These are phyloP conservation scores for Lipomyces spencermartinsiae DNA, from an alignment of 805 yeast species.

Conservation along the genomic window DNA sequence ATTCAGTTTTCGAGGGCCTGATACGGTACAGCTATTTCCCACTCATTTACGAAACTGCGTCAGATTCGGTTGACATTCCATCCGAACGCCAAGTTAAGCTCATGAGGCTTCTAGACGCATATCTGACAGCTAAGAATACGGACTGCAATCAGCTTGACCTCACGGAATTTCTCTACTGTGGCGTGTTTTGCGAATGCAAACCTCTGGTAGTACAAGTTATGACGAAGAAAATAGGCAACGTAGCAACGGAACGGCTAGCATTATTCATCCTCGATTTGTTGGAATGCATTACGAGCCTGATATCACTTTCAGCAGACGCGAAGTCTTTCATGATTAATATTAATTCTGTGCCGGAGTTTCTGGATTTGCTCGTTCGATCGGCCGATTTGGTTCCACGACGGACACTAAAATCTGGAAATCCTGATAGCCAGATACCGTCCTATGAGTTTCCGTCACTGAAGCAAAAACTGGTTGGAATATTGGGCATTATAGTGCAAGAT, in stretches of 20 bases:
- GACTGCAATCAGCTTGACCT: constrained; percentile 10
- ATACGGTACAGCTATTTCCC: constrained; percentile 19
- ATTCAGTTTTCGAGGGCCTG: constrained; percentile 13
- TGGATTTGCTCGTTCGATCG: constrained; percentile 26
- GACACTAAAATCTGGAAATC: constrained; percentile 22
- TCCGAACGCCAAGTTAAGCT: constrained; percentile 21
- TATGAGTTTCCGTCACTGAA: constrained; percentile 67
- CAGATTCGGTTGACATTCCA: constrained; percentile 8
- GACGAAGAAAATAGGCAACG: constrained; percentile 20
- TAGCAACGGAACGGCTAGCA: constrained; percentile 10
- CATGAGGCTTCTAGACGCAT: constrained; percentile 29
- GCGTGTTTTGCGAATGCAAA: constrained; percentile 18
- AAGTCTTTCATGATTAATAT: constrained; percentile 14
- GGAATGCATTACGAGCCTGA: constrained; percentile 20
- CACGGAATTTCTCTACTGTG: constrained; percentile 17
- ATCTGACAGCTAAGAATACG: constrained; percentile 17
- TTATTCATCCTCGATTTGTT: constrained; percentile 6
- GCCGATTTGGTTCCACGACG: constrained; percentile 25
- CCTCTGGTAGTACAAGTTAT: constrained; percentile 27
- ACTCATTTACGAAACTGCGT: neutral
- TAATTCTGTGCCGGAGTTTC: constrained; percentile 19
- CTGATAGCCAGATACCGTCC: neutral
- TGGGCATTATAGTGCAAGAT: constrained; percentile 62
- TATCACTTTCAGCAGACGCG: constrained; percentile 11
- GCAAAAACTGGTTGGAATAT: constrained; percentile 66